Conservation (phyloP, 148 eudicot species). For the Chenopodium quinoa region DNA sequence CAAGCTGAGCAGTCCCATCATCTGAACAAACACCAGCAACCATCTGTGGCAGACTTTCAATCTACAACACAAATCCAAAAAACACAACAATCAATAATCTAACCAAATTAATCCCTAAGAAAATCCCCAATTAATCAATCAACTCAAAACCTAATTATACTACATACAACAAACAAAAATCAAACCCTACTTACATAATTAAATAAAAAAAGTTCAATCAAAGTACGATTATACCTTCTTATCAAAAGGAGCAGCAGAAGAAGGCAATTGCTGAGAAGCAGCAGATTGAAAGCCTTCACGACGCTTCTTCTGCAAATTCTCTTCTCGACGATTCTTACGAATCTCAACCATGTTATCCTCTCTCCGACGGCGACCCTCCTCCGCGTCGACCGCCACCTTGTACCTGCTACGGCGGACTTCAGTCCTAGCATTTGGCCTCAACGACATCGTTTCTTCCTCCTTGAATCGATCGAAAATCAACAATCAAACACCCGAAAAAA, state of each 20-base stretch:
- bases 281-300: conserved; percentile 54
- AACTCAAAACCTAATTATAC: not conserved
- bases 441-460: conserved; percentile 44
- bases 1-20: conserved; percentile 57
- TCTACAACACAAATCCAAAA: conserved; percentile 36
- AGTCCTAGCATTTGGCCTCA: conserved; percentile 67
- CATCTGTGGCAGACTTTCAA: conserved; percentile 72
- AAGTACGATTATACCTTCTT: conserved; percentile 40
- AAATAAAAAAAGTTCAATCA: not conserved
- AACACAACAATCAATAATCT: not conserved
- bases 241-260: conserved; percentile 34
- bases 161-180: too few species aligned
- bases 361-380: conserved; percentile 67
- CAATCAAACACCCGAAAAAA: not conserved
- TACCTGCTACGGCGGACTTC: conserved; percentile 75
- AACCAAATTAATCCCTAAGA: not conserved
- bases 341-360: conserved; percentile 81
- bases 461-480: not conserved
- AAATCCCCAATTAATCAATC: not conserved
- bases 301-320: conserved; percentile 82
- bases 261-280: conserved; percentile 38
- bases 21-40: conserved; percentile 68
- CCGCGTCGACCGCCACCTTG: conserved; percentile 85
- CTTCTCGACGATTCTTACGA: conserved; percentile 71
- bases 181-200: too few species aligned